Conservation (phyloP, 2,329 filamentous ascomycete species). For the Clarireedia paspali region DNA sequence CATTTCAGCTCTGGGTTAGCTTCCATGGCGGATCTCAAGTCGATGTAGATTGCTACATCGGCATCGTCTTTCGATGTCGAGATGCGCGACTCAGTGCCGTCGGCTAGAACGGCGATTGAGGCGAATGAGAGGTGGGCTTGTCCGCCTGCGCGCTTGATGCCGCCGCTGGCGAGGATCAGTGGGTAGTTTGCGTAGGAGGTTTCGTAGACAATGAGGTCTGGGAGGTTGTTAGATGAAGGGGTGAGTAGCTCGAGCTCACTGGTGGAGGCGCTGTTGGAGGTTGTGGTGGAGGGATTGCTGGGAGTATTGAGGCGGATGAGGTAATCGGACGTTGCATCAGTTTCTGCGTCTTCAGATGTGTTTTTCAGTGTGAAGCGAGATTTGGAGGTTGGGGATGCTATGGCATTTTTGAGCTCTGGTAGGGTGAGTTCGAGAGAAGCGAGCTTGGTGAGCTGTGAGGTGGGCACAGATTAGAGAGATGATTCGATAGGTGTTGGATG, state of each 20-base stretch:
- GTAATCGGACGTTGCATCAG: constrained; percentile 24
- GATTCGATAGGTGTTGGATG: not conserved
- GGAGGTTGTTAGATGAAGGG: constrained; percentile 31
- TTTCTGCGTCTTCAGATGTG: constrained; percentile 16
- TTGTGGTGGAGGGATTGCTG: constrained; percentile 10
- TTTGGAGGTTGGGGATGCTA: constrained; percentile 30
- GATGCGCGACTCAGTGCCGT: constrained; percentile 22
- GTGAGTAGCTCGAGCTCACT: constrained; percentile 28
- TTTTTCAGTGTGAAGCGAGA: constrained; percentile 32
- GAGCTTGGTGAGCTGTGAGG: constrained; percentile 9
- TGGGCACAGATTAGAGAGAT: constrained; percentile 26
- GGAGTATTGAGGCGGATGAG: constrained; percentile 30
- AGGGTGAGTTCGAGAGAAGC: constrained; percentile 30
- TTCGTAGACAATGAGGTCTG: constrained; percentile 37
- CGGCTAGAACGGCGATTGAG: constrained; percentile 27
- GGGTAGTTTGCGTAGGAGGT: constrained; percentile 39
- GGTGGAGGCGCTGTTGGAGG: constrained; percentile 13
- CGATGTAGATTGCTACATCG: constrained; percentile 37
- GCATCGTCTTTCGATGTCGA: constrained; percentile 27
- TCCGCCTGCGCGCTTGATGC: constrained; percentile 36
- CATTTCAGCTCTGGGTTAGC: constrained; percentile 30
- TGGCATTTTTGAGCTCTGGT: constrained; percentile 31
- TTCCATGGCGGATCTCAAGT: constrained; percentile 31
- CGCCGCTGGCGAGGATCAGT: constrained; percentile 34
- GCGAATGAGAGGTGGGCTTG: constrained; percentile 27